These are phyloP conservation scores for Serendipita vermifera DNA, from an alignment of 768 basidiomycete genomes.

Conservation along the genomic window DNA sequence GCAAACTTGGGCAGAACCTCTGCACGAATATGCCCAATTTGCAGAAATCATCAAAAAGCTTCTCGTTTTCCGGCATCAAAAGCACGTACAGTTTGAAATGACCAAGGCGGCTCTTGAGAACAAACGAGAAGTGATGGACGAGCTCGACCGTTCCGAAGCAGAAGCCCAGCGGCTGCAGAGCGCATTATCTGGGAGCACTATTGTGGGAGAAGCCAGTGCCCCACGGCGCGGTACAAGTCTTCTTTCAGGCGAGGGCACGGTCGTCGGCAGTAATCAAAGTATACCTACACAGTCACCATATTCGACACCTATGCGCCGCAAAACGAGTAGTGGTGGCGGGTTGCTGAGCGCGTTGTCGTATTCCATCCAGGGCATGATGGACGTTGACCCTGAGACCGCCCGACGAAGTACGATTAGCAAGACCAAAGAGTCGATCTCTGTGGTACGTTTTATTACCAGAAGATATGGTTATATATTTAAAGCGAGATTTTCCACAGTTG, in stretches of 20 bases:
- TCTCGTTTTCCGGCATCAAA: slow-evolving; percentile 90
- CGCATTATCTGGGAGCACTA: slow-evolving; percentile 55
- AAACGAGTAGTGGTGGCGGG: slow-evolving; percentile 47
- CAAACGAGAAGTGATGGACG: slow-evolving; percentile 73
- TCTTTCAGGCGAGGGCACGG: slow-evolving; percentile 1
- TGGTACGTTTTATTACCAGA: slow-evolving; percentile 36
- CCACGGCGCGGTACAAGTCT: not conserved
- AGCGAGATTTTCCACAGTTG: slow-evolving; percentile 45
- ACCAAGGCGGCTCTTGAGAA: slow-evolving; percentile 80
- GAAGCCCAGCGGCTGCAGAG: slow-evolving; percentile 84
- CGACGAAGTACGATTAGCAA: slow-evolving; percentile 87
- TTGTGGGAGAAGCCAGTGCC: slow-evolving; percentile 10
- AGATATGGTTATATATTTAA: not conserved
- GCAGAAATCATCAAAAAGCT: slow-evolving; percentile 88
- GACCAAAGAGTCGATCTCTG: slow-evolving; percentile 88
- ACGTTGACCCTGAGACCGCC: slow-evolving; percentile 93
- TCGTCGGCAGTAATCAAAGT: too few relatives aligned
- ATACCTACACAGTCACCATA: not conserved
- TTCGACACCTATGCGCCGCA: slow-evolving; percentile 42
- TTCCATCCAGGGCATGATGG: slow-evolving; percentile 96
- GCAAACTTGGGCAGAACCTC: slow-evolving; percentile 87
- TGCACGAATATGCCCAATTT: slow-evolving; percentile 94
- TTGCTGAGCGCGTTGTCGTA: slow-evolving; percentile 84
- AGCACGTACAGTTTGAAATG: slow-evolving; percentile 96
- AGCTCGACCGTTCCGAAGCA: slow-evolving; percentile 82